Percentiles rank a stretch among this genome's conserved stretches.
phyloP scores from a whole-genome alignment of 805 yeast genomes.

The Yarrowia divulgata region DNA sequence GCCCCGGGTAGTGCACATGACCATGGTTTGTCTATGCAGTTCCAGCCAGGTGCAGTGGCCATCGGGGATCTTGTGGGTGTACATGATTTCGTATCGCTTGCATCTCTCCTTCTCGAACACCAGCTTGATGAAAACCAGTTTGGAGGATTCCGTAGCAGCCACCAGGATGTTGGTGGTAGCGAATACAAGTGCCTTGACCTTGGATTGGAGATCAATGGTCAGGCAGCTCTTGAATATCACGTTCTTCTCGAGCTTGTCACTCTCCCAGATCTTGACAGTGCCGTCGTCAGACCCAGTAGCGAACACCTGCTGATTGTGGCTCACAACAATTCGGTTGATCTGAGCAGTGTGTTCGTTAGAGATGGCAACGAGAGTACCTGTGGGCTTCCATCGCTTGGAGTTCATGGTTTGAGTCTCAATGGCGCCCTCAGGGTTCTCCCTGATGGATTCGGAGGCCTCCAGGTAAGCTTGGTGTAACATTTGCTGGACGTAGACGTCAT shows the following conservation, averaged over 20 bases:
- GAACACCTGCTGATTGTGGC: slow-evolving; percentile 70
- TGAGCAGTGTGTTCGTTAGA: slow-evolving; percentile 67
- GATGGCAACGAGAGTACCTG: slow-evolving; percentile 66
- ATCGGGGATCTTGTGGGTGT: slow-evolving; percentile 35
- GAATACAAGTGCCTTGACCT: slow-evolving; percentile 47
- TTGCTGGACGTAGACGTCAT: slow-evolving; percentile 65
- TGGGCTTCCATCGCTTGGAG: slow-evolving; percentile 50
- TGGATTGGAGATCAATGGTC: slow-evolving; percentile 44
- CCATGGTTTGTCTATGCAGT: slow-evolving; percentile 31
- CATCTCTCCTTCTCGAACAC: slow-evolving; percentile 43
- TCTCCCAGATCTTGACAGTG: slow-evolving; percentile 77
- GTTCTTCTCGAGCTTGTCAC: slow-evolving; percentile 66
- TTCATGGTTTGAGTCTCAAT: slow-evolving; percentile 24
- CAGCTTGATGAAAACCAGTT: slow-evolving; percentile 21
- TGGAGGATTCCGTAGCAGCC: slow-evolving; percentile 16
- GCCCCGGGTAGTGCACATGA: slow-evolving; percentile 31
- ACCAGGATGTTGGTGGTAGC: slow-evolving; percentile 45
- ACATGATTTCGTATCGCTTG: slow-evolving; percentile 55
- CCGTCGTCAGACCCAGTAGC: slow-evolving; percentile 84
- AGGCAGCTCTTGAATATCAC: slow-evolving; percentile 51
- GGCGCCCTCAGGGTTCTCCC: slow-evolving; percentile 24
- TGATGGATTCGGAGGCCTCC: slow-evolving; percentile 46
- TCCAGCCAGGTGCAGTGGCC: slow-evolving; percentile 35
- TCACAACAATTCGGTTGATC: slow-evolving; percentile 63
- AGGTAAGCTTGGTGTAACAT: slow-evolving; percentile 62